These are phyloP conservation scores for Xerophyta viscosa DNA, from an alignment of 106 monocot genomes.

Conservation along the genomic window DNA sequence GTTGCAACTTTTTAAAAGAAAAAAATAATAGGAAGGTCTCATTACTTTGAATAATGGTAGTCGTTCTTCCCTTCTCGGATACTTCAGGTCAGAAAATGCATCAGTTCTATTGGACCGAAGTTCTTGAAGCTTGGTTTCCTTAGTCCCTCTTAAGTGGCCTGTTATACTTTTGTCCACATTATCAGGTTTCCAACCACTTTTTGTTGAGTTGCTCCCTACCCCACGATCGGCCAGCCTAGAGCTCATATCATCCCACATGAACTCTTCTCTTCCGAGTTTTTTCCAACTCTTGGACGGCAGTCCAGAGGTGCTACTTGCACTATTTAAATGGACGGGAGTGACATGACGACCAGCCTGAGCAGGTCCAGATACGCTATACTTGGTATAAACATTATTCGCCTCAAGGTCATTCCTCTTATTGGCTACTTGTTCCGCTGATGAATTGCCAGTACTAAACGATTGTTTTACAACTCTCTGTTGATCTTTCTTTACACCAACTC, in stretches of 20 bases:
- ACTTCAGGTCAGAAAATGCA: constrained; percentile 14
- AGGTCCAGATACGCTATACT: constrained; percentile 10
- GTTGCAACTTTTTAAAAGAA: not conserved
- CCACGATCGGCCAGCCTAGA: constrained; percentile 27
- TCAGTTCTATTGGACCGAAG: constrained; percentile 26
- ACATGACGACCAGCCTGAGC: constrained; percentile 12
- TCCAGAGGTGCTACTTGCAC: constrained; percentile 13
- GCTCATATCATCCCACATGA: constrained; percentile 74
- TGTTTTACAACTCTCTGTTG: constrained; percentile 24
- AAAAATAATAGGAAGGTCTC: not conserved
- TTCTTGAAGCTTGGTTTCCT: constrained; percentile 25
- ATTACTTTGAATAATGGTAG: constrained; percentile 29
- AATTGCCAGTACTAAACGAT: constrained; percentile 15
- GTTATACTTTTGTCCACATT: constrained; percentile 35
- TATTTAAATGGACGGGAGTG: constrained; percentile 5
- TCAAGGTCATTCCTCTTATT: constrained; percentile 26
- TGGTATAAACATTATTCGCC: constrained; percentile 15
- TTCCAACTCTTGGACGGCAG: constrained; percentile 60
- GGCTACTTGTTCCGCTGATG: constrained; percentile 5
- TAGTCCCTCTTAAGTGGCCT: constrained; percentile 31
- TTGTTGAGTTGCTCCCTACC: constrained; percentile 12
- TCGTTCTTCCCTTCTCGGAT: constrained; percentile 31
- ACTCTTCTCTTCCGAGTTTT: constrained; percentile 91
- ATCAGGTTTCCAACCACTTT: constrained; percentile 25
- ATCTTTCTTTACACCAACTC: constrained; percentile 16